Base-by-base conservation (phyloP, 2,329 filamentous ascomycete species). In the Diaporthe sp. region DNA sequence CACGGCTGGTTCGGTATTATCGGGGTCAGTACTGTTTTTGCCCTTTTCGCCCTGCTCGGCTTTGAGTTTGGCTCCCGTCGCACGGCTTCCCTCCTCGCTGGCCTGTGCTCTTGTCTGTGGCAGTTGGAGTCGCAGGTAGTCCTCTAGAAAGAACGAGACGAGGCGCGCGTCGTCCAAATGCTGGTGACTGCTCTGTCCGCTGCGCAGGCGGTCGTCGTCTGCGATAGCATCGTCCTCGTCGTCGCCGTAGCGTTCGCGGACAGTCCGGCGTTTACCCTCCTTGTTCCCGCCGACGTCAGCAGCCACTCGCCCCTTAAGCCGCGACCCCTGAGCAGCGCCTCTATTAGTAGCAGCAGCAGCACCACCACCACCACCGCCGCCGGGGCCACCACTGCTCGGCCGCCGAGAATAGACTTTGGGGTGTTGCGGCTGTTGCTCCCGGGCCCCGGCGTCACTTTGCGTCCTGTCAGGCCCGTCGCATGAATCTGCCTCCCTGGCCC, bases 81-180 rank as follows among this genome's bases (percentile, higher is more conserved):
- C 65, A 70, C 65, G 65, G 65, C 65, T 70, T 0, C n/a, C 31
- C n/a, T 70, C 34, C 22, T 8, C 22, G 22, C 34, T 55, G 65
- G 65, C 65, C 65, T 70, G 47, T 70, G 65, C 49, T 55, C n/a
- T 20, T 3, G 8, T 39, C 47, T 53, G 25, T 51, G 47, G 37
- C 42, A 34, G 20, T 42, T 20, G 49, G 39, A 75, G 65, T 42
- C 65, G 49, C 65, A 75, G 44, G 75, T 83, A 83, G 53, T 82
- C 79, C 74, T 83, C 81, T 17, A 80, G 76, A 72, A 84, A 83
- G 75, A 83, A 82, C 1, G 79, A 79, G 22, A 81, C 80, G 6
- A 84, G 51, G 10, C 80, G 76, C 4, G 79, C 77, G 71, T 83
- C 82, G 68, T 82, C 81, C 3, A 83, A 71, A 0, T 55, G 15